Evolutionary conservation across 2,329 filamentous ascomycete species (phyloP).

Genomic region (Penicillium sp.): DNA sequence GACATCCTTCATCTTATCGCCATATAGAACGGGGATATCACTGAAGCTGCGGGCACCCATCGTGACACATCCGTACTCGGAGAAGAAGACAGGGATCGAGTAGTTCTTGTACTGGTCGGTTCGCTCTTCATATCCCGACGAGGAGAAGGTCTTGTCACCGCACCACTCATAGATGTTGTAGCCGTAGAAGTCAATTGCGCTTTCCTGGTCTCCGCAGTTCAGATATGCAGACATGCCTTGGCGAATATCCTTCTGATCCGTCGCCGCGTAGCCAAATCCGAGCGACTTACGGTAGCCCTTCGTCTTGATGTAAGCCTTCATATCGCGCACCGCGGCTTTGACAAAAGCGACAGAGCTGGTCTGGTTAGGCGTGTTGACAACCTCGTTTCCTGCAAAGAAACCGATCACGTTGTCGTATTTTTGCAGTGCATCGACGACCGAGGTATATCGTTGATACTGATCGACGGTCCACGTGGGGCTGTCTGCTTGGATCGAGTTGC

Average conservation of each 20-base stretch:
- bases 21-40: slow-evolving; percentile 83
- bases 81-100: slow-evolving; percentile 95
- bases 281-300: slow-evolving; percentile 73
- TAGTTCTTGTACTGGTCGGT: slow-evolving; percentile 86
- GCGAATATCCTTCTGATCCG: slow-evolving; percentile 85
- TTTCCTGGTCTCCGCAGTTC: slow-evolving; percentile 74
- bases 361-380: slow-evolving; percentile 86
- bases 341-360: slow-evolving; percentile 90
- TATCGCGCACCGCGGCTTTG: slow-evolving; percentile 96
- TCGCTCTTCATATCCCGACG: slow-evolving; percentile 80
- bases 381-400: slow-evolving; percentile 99
- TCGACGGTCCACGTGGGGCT: slow-evolving; percentile 76
- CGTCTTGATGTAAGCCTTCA: slow-evolving; percentile 87
- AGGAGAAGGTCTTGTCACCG: slow-evolving; percentile 74
- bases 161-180: slow-evolving; percentile 99
- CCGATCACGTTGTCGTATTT: slow-evolving; percentile 90
- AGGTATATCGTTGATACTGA: slow-evolving; percentile 79
- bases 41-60: slow-evolving; percentile 75
- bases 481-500: slow-evolving; percentile 81
- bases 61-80: slow-evolving; percentile 86
- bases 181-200: slow-evolving; percentile 93
- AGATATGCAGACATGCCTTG: slow-evolving; percentile 86
- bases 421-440: slow-evolving; percentile 78
- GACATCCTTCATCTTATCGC: slow-evolving; percentile 77
- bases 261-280: slow-evolving; percentile 93